A percentile compares a stretch with the other conserved stretches of the same genome.
Evolutionary conservation across 352 stramenopile species (phyloP).

Genomic region (Pythium aristosporum): DNA sequence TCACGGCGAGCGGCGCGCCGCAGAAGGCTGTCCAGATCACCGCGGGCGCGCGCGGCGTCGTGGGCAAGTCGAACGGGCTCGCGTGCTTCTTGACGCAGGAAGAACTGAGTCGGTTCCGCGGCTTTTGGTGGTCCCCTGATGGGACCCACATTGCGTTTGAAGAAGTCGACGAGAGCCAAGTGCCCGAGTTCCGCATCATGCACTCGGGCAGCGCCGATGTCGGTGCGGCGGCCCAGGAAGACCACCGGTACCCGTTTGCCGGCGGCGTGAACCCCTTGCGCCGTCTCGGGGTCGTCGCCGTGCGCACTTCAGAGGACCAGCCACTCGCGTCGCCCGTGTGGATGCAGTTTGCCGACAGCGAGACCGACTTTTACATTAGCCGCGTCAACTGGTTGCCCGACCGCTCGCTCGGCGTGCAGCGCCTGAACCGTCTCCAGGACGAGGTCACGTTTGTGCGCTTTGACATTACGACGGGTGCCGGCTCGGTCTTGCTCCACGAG

Average conservation of each 20-base stretch:
- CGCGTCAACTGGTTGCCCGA: conserved; percentile 95
- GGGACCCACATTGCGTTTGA: conserved; percentile 86
- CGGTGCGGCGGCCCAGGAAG: conserved; percentile 59
- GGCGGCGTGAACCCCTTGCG: conserved; percentile 91
- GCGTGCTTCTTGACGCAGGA: conserved; percentile 98
- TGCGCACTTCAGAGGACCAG: conserved; percentile 31
- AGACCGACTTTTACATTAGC: conserved; percentile 89
- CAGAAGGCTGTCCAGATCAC: conserved; percentile 71
- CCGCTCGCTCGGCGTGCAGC: conserved; percentile 90
- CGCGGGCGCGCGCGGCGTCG: conserved; percentile 58
- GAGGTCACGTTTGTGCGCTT: conserved; percentile 75
- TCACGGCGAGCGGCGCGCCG: conserved; percentile 28
- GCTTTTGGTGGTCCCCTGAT: conserved; percentile 96
- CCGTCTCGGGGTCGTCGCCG: conserved; percentile 73
- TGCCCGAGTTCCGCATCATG: conserved; percentile 95
- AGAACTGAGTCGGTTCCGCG: conserved; percentile 95
- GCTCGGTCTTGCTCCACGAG: conserved; percentile 87
- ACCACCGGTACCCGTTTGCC: conserved; percentile 93
- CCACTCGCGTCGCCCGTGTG: conserved; percentile 53
- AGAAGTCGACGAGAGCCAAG: conserved; percentile 92
- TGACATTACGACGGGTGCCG: conserved; percentile 64
- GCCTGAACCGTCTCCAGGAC: conserved; percentile 80
- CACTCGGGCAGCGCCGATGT: conserved; percentile 86
- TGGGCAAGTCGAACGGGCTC: conserved; percentile 89
- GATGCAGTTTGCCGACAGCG: conserved; percentile 64